A percentile compares a stretch with the other conserved stretches of the same genome.
Evolutionary conservation across 148 eudicot species (phyloP).

Genomic region (Arbutus unedo): DNA sequence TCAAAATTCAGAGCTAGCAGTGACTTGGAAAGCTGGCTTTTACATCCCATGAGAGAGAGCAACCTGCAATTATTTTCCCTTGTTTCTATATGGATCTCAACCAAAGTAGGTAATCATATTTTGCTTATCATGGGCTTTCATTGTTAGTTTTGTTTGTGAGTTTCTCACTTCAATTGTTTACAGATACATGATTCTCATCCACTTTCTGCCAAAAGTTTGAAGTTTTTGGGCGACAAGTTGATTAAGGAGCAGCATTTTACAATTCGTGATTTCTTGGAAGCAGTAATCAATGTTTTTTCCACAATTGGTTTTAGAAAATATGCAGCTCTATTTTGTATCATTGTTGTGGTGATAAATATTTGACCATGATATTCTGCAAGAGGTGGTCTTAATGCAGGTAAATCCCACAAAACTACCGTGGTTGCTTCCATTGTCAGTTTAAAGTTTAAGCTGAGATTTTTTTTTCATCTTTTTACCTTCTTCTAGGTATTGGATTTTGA

Average conservation of each 20-base stretch:
- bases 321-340: neutral
- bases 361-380: constrained; percentile 37
- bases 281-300: constrained; percentile 31
- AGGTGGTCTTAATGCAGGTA: constrained; percentile 60
- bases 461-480: neutral
- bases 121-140: neutral
- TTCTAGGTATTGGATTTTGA: constrained; percentile 51
- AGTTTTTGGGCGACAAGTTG: constrained; percentile 46
- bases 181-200: constrained; percentile 62
- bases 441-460: neutral
- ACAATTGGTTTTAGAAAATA: neutral
- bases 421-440: constrained; percentile 2
- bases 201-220: constrained; percentile 49
- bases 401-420: neutral
- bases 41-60: constrained; percentile 51
- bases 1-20: constrained; percentile 23
- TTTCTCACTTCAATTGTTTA: constrained; percentile 12
- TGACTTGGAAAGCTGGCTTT: constrained; percentile 46
- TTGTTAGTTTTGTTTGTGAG: neutral
- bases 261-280: constrained; percentile 56
- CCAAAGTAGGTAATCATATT: constrained; percentile 39
- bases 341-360: neutral
- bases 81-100: constrained; percentile 74
- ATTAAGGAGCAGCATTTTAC: constrained; percentile 77
- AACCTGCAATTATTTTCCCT: constrained; percentile 81